Base-by-base conservation (phyloP, 1,284 basidiomycete species). In the Cutaneotrichosporon cavernicola region DNA sequence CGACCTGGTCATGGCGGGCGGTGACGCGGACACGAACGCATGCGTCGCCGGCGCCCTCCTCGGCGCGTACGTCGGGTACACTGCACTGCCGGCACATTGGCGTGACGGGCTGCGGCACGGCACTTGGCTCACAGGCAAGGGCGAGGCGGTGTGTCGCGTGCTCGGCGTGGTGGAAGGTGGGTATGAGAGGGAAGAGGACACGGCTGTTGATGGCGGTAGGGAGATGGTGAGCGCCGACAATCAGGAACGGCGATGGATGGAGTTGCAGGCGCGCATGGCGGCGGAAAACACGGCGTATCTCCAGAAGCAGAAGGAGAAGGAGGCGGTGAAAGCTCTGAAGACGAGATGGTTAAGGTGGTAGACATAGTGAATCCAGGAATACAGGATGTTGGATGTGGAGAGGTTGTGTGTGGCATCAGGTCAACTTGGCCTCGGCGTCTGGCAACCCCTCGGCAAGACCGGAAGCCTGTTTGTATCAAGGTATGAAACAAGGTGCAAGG, bases 1-100 rank as follows among this genome's bases (percentile, higher is more conserved):
- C 6, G 46, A 56, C 4, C 65, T 67, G 11, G 40, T 64, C 57
- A 60, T 59, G 57, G 14, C 10, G 2, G 65, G 56, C 16, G 65
- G 65, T n/a, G 65, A 67, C 53, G 65, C 65, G 5, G 65, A 67
- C 60, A 67, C 65, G 9, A 67, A 67, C 43, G 65, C 65, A 18
- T 61, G 57, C 22, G 59, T 61, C 5, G 65, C 65, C 8, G 65
- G 65, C 22, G 62, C 65, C 8, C 50, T 67, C 9, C 62, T 67
- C 22, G 65, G 65, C 22, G 65, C 65, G 4, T 67, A 61, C n/a
- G 26, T 62, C 2, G 65, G 62, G 2, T 67, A 64, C 40, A 26
- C 26, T 10, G 51, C 60, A 3, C 57, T 67, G 5, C 65, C 65
- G 0, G 21, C 53, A 3, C 51, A 40, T n/a, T 67, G 65, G 65